Percentiles rank a stretch among this genome's conserved stretches.
phyloP scores from a whole-genome alignment of 2,329 filamentous ascomycete genomes.

The Nakataea oryzae region DNA sequence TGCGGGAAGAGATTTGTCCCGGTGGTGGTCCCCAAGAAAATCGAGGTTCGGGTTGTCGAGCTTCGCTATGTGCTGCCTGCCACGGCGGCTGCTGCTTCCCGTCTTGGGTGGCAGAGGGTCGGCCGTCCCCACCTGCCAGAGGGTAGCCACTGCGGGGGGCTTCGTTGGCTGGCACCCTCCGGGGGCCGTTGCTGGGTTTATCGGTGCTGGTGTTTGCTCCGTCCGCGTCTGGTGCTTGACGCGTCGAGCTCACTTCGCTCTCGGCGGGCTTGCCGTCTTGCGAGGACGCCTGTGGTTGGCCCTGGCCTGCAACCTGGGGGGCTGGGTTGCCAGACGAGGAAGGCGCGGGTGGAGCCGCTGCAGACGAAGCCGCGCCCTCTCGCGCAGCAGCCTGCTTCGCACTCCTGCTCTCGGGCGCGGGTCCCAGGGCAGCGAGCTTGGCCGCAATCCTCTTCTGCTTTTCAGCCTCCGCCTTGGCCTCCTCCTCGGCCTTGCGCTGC shows the following conservation, averaged over 20 bases:
- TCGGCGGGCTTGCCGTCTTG: not conserved
- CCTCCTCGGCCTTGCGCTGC: slow-evolving; percentile 57
- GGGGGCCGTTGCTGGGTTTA: not conserved
- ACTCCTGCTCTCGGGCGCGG: slow-evolving; percentile 49
- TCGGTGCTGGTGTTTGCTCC: not conserved
- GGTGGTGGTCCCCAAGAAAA: slow-evolving; percentile 3
- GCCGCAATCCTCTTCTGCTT: slow-evolving; percentile 59
- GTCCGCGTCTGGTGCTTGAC: not conserved
- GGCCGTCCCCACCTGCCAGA: not conserved
- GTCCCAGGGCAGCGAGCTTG: slow-evolving; percentile 61
- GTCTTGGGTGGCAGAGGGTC: slow-evolving; percentile 4
- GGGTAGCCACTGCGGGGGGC: not conserved
- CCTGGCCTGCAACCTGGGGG: not conserved
- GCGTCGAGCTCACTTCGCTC: not conserved
- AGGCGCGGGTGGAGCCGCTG: slow-evolving; percentile 14
- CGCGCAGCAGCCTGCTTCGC: slow-evolving; percentile 41
- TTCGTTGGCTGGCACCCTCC: not conserved
- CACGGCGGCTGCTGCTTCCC: slow-evolving; percentile 24
- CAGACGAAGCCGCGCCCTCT: slow-evolving; percentile 21
- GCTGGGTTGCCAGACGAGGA: slow-evolving; percentile 3
- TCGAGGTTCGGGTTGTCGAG: not conserved
- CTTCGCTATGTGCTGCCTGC: slow-evolving; percentile 22
- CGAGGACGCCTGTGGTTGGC: not conserved
- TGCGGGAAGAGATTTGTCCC: slow-evolving; percentile 36
- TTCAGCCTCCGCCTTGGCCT: slow-evolving; percentile 62